Evolutionary conservation across 768 basidiomycete genomes (phyloP), one percentile per base, ranked within the genome.

Genomic region (Chalciporus piperatus): DNA sequence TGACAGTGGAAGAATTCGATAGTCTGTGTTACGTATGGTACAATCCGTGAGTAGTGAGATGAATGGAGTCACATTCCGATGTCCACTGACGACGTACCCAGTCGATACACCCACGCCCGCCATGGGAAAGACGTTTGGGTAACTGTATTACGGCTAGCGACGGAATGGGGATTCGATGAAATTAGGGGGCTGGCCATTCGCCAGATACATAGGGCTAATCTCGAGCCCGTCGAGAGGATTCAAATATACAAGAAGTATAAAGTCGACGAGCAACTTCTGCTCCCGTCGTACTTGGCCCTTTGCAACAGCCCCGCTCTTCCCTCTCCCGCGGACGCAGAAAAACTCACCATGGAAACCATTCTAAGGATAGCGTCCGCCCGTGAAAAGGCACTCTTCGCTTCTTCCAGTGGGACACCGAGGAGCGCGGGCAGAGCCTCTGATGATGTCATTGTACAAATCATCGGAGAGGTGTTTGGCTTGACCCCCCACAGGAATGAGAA

Each of bases 261-360:
- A 0, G 75, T 88, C 49, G 76, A 82, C 51, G 62, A 66, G 12
- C 66, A 69, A 6, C 65, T 82, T 14, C 72, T 87, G 19, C 61
- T 83, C 3, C 76, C 77, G 0, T 70, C 77, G 0, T 89, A 86
- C 47, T 71, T 75, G 17, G 60, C 70, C 0, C 70, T 89, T 0
- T 81, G 81, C 43, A 69, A 70, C 11, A 79, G 83, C 4, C 71
- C 74, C 0, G 74, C 74, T 1, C 76, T 84, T 0, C 72, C 84
- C 14, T 73, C 71, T 0, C 66, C 78, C 1, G 72, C 73, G 10
- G 89, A 89, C 51, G 83, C 79, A 33, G 62, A 68, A 3, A 67
- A 69, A 30, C 70, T 91, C n/a, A 82, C 83, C 42, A 63, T 82
- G 60, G 78, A 83, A 33, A 82, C 81, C 0, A 72, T 80, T 0